These are phyloP conservation scores for Daedaleopsis nitida DNA, from an alignment of 768 basidiomycete species.

Conservation along the genomic window DNA sequence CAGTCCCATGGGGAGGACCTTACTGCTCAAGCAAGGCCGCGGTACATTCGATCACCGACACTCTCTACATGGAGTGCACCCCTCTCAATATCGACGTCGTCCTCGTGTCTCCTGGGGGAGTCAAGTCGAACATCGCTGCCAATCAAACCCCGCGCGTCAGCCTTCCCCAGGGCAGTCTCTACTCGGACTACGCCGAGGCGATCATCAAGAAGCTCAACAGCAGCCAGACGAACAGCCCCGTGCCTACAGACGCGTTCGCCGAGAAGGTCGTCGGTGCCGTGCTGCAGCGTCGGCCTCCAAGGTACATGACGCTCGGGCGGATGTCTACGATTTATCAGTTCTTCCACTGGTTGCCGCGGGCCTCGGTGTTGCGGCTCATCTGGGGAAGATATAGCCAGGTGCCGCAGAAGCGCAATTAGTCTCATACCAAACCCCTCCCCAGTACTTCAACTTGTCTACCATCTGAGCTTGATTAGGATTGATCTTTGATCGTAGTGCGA, in stretches of 20 bases:
- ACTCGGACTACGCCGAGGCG: slow-evolving; percentile 50
- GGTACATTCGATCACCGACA: slow-evolving; percentile 59
- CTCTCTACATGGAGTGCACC: slow-evolving; percentile 72
- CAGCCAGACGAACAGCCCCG: slow-evolving; percentile 45
- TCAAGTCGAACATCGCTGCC: slow-evolving; percentile 64
- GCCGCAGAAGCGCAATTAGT: neutral
- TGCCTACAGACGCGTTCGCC: slow-evolving; percentile 25
- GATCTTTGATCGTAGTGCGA: no score
- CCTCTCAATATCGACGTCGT: slow-evolving; percentile 73
- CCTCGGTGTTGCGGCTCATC: neutral
- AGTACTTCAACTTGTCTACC: no score
- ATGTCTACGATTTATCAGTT: slow-evolving; percentile 5
- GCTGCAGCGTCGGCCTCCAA: slow-evolving; percentile 14
- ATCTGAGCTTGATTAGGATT: no score
- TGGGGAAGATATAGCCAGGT: neutral
- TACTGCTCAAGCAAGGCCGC: slow-evolving; percentile 65
- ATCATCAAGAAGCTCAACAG: slow-evolving; percentile 54
- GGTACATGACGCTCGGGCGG: slow-evolving; percentile 17
- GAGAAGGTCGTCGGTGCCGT: slow-evolving; percentile 14
- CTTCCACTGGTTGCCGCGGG: slow-evolving; percentile 5
- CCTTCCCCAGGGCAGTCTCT: slow-evolving; percentile 56
- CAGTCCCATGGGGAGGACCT: slow-evolving; percentile 70
- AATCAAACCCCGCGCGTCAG: slow-evolving; percentile 40
- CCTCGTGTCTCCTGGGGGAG: slow-evolving; percentile 65
- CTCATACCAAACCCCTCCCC: no score